Evolutionary conservation across 208 protist species (phyloP), one percentile per base, ranked within the genome.

Genomic region (Leishmania arabica): DNA sequence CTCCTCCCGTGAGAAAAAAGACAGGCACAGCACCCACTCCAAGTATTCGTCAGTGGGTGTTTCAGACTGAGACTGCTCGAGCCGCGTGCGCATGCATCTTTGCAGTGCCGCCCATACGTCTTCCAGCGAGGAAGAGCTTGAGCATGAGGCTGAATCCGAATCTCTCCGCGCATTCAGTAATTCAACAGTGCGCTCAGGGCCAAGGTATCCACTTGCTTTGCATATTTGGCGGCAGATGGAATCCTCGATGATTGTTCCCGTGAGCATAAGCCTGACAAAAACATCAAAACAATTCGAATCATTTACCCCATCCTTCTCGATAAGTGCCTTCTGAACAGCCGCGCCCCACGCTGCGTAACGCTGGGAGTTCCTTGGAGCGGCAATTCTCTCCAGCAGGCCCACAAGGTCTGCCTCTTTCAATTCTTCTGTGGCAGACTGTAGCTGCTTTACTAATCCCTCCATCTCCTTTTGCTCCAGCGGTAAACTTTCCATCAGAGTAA

Each of bases 1-100:
- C 34, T 80, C 78, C 9, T 40, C 7, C 9, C 1, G 45, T 31
- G 81, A 84, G 17, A 84, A 73, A 80, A 84, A 84, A 17, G 81
- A 84, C 21, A 84, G 76, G 56, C 81, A 80, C 42, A 65, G 58
- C 37, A 84, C 27, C 81, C 81, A 84, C 47, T 54, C 19, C 47
- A 76, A 47, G 31, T 76, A 76, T 45, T 76, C 72, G 27, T 45
- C 51, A 56, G 72, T 62, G 34, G 51, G 34, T 40, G 72, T 24
- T 47, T 76, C 51, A 27, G 49, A 31, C n/a, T 62, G 72, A 21
- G 51, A 62, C 51, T 62, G 13, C 53, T 54, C 53, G 1, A 76
- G 72, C 34, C 19, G 51, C 51, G 27, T 19, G 47, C 47, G 51
- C 47, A 76, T 62, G 34, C 40, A 51, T 7, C 53, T 24, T n/a